phyloP scores from a whole-genome alignment of 1,284 basidiomycete species.

The Ceratobasidium sp. region DNA sequence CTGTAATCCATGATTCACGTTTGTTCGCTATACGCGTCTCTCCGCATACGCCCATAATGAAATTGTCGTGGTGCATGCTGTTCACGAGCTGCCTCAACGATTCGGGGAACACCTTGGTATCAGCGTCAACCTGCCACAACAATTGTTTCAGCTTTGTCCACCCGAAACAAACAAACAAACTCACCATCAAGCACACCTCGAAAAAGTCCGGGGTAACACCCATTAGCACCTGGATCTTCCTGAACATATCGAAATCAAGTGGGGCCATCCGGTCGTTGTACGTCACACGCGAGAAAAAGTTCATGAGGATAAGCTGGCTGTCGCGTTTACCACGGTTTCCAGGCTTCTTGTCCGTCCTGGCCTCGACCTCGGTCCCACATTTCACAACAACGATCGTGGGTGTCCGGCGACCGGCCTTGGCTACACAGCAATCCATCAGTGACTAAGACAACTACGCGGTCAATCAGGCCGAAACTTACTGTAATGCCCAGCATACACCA shows the following conservation, averaged over 20 bases:
- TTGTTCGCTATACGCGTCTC: constrained; percentile 99
- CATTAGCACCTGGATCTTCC: constrained; percentile 96
- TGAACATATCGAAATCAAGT: constrained; percentile 97
- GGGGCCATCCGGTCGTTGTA: constrained; percentile 99
- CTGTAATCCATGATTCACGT: constrained; percentile 96
- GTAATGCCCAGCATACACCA: constrained; percentile 99
- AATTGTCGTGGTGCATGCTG: constrained; percentile 97
- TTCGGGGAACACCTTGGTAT: constrained; percentile 91
- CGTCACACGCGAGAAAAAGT: constrained; percentile 98
- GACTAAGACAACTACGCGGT: neutral
- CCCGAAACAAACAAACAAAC: constrained; percentile 50
- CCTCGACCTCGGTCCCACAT: constrained; percentile 90
- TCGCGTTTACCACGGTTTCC: constrained; percentile 99
- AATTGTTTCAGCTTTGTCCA: neutral
- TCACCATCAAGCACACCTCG: constrained; percentile 95
- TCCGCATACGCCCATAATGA: constrained; percentile 99
- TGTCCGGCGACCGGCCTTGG: constrained; percentile 84
- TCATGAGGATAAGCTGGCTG: constrained; percentile 99
- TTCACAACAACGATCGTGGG: constrained; percentile 98
- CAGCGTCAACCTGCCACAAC: constrained; percentile 86
- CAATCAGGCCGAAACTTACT: constrained; percentile 66
- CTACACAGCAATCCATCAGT: constrained; percentile 55
- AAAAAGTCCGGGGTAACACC: constrained; percentile 99
- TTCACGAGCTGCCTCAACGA: constrained; percentile 90
- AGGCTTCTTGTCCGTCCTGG: constrained; percentile 86